A percentile compares a stretch with the other conserved stretches of the same genome.
Conservation (phyloP, 345 rosid species). For the Carallia pectinifolia region DNA sequence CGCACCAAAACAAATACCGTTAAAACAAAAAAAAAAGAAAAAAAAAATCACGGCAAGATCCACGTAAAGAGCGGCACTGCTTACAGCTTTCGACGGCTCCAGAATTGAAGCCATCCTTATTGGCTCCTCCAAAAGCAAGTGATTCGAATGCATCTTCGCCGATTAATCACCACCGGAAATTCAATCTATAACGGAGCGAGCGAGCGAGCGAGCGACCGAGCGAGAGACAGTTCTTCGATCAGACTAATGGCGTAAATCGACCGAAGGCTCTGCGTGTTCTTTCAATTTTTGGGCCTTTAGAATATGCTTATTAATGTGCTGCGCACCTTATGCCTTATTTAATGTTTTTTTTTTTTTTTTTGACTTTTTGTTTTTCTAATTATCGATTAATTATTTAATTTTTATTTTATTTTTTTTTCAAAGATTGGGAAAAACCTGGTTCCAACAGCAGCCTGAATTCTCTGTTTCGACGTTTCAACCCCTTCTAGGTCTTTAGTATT, state of each 20-base stretch:
- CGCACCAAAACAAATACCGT: not conserved
- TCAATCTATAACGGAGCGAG: not conserved
- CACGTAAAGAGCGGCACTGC: constrained; percentile 7
- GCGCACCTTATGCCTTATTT: too few relatives aligned
- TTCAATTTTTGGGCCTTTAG: too few relatives aligned
- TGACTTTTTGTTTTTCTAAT: too few relatives aligned
- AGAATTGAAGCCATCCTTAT: constrained; percentile 98
- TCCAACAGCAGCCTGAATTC: too few relatives aligned
- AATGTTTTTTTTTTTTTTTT: too few relatives aligned
- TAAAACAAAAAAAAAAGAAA: not conserved
- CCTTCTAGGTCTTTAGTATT: too few relatives aligned
- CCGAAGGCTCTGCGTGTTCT: too few relatives aligned
- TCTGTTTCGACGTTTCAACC: too few relatives aligned
- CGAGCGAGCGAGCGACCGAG: not conserved
- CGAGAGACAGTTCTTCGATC: not conserved
- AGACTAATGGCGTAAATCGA: not conserved
- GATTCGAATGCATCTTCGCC: constrained; percentile 82
- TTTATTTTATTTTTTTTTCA: too few relatives aligned
- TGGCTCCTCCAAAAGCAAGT: constrained; percentile 96
- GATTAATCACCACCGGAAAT: constrained; percentile 1
- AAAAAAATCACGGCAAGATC: not conserved
- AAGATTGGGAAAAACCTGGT: too few relatives aligned
- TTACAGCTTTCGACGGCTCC: constrained; percentile 92
- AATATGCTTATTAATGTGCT: too few relatives aligned
- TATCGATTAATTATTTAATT: too few relatives aligned